Evolutionary conservation across 1,284 basidiomycete genomes (phyloP), one percentile per base, ranked within the genome.

Genomic region (Malassezia arunalokei): DNA sequence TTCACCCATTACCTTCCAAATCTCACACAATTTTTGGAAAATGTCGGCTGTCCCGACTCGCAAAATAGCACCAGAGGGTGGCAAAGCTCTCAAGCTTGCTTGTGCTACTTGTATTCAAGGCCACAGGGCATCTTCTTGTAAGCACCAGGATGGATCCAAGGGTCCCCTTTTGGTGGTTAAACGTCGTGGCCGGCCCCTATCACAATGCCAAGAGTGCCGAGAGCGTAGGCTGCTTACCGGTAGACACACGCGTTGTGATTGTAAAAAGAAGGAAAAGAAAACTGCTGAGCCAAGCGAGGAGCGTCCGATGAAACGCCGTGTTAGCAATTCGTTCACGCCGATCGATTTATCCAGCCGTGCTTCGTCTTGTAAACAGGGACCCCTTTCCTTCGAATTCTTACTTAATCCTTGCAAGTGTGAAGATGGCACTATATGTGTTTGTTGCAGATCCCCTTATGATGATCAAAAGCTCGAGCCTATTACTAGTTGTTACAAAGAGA

Each of bases 91-190:
- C 47, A 69, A 69, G 57, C 66, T 64, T 15, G 66, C 66, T 1
- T 69, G 66, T 38, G 62, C 59, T 8, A 56, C 62, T 11, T 69
- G 66, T 54, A 69, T 69, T 38, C 59, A 63, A 8, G 66, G 66
- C 8, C 66, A 69, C 45, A 58, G 66, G 14, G 63, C 66, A 1
- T 66, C 65, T 0, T 57, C 56, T 1, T 69, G 66, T 44, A 63
- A 60, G 1, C 66, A 69, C 56, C 62, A 61, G 49, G 65, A 67
- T 46, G 65, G 65, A 20, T 65, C 63, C 30, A 64, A 66, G 28
- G 60, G 65, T 1, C 61, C 62, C 0, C 52, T 69, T 39, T 52
- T 63, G 27, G 59, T 61, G 4, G 60, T 69, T 27, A 60, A 64
- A 42, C 55, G 53, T 46, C 62, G 64, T 30, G 66, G 66, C 12